Base-by-base conservation (phyloP, 1,284 basidiomycete genomes). In the Ustilago hordei region DNA sequence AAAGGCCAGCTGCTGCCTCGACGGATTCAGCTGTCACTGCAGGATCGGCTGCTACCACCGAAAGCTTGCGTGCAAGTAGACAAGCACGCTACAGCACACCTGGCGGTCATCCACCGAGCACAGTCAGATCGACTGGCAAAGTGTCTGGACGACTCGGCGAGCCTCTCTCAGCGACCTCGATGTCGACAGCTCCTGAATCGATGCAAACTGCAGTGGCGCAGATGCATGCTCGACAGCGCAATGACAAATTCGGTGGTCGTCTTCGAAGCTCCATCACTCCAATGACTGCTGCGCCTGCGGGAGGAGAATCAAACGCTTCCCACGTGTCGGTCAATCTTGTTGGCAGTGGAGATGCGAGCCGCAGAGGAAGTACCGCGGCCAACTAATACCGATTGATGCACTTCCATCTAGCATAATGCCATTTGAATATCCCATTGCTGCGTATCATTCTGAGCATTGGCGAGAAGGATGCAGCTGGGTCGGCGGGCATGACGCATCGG, bases 191-290 rank as follows among this genome's bases (percentile, higher is more conserved):
- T 4, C 64, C 75, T 1, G 70, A 68, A 34, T 34, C 75, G 34
- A 64, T 74, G 60, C 75, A 74, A 47, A 78, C 55, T 7, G 75
- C 67, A 15, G 75, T 78, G 19, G 75, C 75, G 28, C 71, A 65
- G 53, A 78, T 78, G 75, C 75, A 78, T 56, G 68, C 75, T 3
- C 54, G 64, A 35, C 71, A 64, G 56, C 71, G 75, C 31, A 78
- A 69, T 47, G 75, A 74, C 11, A 78, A 78, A 57, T 78, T 78
- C 62, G 75, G 75, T 19, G 62, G 48, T 6, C 64, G 75, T 5
- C 50, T 78, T 32, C 70, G 75, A 8, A 60, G 55, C 9, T 67
- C 70, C 2, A 38, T 63, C 13, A 50, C 9, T 38, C 55, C 35
- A 50, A 55, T 23, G 57, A n/a, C 28, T 2, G 50, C 39, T 4